Conservation (phyloP, 2,329 filamentous ascomycete species). For the Hypoxylon sp. region DNA sequence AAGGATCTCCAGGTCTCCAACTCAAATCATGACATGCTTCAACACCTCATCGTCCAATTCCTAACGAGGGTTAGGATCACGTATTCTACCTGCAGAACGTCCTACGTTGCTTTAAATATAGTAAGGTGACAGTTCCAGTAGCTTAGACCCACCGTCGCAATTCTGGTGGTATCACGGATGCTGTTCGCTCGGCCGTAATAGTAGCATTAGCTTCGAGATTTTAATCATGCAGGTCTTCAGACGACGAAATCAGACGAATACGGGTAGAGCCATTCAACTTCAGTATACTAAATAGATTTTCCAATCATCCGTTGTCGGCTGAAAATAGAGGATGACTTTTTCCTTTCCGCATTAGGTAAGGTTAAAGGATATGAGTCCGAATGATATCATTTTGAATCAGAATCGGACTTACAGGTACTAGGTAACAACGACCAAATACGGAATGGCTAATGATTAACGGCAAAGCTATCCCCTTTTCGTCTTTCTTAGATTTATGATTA, state of each 20-base stretch:
- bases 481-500: neutral
- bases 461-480: neutral
- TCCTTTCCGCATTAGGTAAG: neutral
- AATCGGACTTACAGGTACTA: neutral
- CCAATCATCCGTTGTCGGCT: neutral
- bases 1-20: conserved; percentile 10
- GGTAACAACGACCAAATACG: neutral
- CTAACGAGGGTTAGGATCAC: neutral
- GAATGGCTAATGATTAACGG: neutral
- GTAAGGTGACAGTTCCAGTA: neutral
- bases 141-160: neutral
- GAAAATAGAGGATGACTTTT: neutral
- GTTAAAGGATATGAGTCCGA: neutral
- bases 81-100: neutral
- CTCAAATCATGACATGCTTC: conserved; percentile 1
- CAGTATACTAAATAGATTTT: neutral
- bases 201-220: no score
- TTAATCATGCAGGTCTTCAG: neutral
- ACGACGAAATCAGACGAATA: neutral
- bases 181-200: neutral
- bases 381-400: conserved; percentile 1
- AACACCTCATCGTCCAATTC: neutral
- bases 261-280: neutral
- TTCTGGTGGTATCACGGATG: neutral
- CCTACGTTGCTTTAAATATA: neutral